These are phyloP conservation scores for Botrytis deweyae DNA, from an alignment of 2,329 filamentous ascomycete genomes.

Conservation along the genomic window DNA sequence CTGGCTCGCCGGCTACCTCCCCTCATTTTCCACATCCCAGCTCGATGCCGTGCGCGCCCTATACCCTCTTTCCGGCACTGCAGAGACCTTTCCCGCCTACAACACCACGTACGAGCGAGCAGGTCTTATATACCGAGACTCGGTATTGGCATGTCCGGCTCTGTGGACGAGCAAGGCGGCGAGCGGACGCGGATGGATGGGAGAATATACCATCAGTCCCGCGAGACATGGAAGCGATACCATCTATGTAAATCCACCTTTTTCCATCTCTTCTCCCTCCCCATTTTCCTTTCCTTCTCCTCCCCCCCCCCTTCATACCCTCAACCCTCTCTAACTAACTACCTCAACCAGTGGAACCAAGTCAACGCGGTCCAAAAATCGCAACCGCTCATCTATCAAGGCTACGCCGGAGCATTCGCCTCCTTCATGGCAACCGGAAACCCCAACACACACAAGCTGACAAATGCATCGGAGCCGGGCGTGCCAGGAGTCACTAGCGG, in stretches of 20 bases:
- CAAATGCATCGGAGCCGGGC: conserved; percentile 43
- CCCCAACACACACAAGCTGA: conserved; percentile 57
- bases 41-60: conserved; percentile 43
- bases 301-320: too few species aligned
- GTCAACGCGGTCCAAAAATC: conserved; percentile 52
- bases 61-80: conserved; percentile 50
- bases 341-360: conserved; percentile 52
- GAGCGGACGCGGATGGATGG: conserved; percentile 49
- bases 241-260: conserved; percentile 46
- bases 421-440: conserved; percentile 60
- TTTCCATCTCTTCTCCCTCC: neutral
- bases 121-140: conserved; percentile 57
- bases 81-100: conserved; percentile 47
- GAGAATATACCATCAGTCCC: conserved; percentile 59
- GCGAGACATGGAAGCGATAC: conserved; percentile 60
- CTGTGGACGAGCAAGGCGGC: conserved; percentile 53
- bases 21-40: conserved; percentile 45
- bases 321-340: neutral
- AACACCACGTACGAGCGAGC: conserved; percentile 53
- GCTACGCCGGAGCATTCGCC: conserved; percentile 58
- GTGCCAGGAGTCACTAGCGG: conserved; percentile 45
- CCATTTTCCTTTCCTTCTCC: neutral
- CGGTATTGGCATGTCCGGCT: conserved; percentile 58
- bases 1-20: conserved; percentile 57
- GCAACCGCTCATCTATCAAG: conserved; percentile 54